Base-by-base conservation (phyloP, 768 basidiomycete genomes). In the Hygrophoropsis aurantiaca region DNA sequence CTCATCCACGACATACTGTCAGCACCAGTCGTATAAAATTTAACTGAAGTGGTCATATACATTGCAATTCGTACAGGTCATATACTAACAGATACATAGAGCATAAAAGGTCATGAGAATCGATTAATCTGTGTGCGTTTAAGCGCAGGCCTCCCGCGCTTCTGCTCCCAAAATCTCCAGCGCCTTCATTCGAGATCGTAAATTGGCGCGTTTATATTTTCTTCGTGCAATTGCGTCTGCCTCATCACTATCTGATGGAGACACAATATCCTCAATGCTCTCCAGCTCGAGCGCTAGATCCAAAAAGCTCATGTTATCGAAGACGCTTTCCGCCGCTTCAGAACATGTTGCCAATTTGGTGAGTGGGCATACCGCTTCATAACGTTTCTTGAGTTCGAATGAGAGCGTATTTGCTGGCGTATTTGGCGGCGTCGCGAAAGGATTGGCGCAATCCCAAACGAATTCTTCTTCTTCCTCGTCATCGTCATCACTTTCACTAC, bases 381-480 rank as follows among this genome's bases (percentile, higher is more conserved):
- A 26, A 16, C 44, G 25, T 36, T 32, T 25, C 26, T 44, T 30
- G 27, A 30, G 6, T 13, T 6, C 27, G 39, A n/a, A 50, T 26
- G 5, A n/a, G 6, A n/a, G 32, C 6, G 39, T 36, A 13, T 44
- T 42, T 13, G 16, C 36, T 6, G 20, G 18, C 1, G 13, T 41
- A 9, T 13, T 44, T 16, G 36, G 26, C 5, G 51, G 49, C 18
- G 21, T 33, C 10, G 37, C 46, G 16, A 59, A 60, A 0, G 60
- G 58, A 40, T 56, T 21, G 0, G 15, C 16, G 5, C 25, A 43
- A 41, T 60, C 51, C 58, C 60, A 60, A 3, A 49, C 49, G 33
- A 56, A 56, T 13, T 36, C 27, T 1, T 45, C 42, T 9, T 44
- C 49, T 30, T 35, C 19, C 10, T 34, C 26, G 11, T 40, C 25